These are phyloP conservation scores for Lagenidium giganteum DNA, from an alignment of 352 stramenopile genomes.

Conservation along the genomic window DNA sequence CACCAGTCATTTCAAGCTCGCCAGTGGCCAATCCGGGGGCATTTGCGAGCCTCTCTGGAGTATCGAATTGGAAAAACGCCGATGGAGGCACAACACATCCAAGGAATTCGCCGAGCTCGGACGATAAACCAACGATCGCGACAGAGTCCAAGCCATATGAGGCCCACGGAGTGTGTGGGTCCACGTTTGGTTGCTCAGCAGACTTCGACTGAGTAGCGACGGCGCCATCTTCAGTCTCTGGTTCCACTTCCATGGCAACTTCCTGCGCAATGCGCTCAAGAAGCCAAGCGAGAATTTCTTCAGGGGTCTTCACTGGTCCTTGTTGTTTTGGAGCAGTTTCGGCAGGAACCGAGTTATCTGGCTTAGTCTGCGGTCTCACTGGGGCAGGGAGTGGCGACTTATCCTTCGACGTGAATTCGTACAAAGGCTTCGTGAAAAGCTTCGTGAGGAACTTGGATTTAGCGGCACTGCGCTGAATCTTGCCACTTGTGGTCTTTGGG, in stretches of 20 bases:
- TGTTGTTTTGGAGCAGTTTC: constrained; percentile 10
- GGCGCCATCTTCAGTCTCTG: constrained; percentile 5
- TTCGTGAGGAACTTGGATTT: constrained; percentile 48
- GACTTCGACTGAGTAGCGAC: constrained; percentile 4
- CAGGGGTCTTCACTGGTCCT: constrained; percentile 42
- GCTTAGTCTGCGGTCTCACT: no score
- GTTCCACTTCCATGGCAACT: constrained; percentile 15
- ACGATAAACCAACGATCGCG: constrained; percentile 29
- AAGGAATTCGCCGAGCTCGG: constrained; percentile 33
- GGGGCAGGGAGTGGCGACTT: constrained; percentile 6
- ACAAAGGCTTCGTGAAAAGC: constrained; percentile 43
- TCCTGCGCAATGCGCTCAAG: constrained; percentile 60
- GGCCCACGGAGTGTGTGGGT: constrained; percentile 21
- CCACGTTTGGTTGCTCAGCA: constrained; percentile 10
- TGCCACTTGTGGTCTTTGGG: constrained; percentile 82
- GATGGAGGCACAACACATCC: constrained; percentile 32
- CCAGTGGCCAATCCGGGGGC: constrained; percentile 27
- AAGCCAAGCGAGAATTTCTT: constrained; percentile 72
- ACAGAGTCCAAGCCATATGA: constrained; percentile 30
- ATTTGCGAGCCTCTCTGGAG: constrained; percentile 21
- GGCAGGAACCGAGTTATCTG: not conserved
- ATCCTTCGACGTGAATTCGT: constrained; percentile 41
- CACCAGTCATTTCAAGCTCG: constrained; percentile 14
- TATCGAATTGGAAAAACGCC: constrained; percentile 36
- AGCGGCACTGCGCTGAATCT: constrained; percentile 70